Base-by-base conservation (phyloP, 495 filamentous ascomycete species). In the Aspergillus bertholletiae region DNA sequence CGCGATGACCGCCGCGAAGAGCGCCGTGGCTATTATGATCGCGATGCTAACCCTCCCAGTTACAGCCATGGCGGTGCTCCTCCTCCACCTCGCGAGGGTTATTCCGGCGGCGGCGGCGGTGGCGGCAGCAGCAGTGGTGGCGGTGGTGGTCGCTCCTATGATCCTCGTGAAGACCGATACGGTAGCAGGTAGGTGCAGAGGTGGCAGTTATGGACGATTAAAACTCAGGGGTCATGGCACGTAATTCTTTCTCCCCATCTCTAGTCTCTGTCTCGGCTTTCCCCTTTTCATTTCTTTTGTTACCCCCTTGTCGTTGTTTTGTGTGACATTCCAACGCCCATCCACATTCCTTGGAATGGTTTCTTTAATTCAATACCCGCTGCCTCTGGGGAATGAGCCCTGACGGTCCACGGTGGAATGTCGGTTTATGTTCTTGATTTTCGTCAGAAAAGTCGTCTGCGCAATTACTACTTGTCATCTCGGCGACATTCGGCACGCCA, bases 11-110 rank as follows among this genome's bases (percentile, higher is more conserved):
- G 82, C 64, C 82, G 81, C 47, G 78, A 82, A 50, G 85, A 88
- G 51, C 82, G 86, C 51, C 87, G 88, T 65, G 82, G 84, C 60
- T 83, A 86, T 62, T 68, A 74, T 60, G 73, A 80, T 56, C 74
- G 77, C 57, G 71, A 77, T 59, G 78, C 73, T 40, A 72, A 76
- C 49, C 77, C 82, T 49, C 84, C 84, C 57, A 78, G 83, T 55
- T 79, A 84, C 59, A 63, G 70, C 55, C 67, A 74, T 60, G 71
- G 72, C 62, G 78, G 74, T 48, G 74, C 39, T 43, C 39, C 39
- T 15, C 39, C 39, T 43, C 17, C 39, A 21, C 39, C 39, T 22
- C 39, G 39, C 22, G 39, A 43, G 18, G 17, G 18, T 21, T 43
- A 43, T 43, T 7, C 39, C 39, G 39, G 74, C 48, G 67, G 62